These are phyloP conservation scores for Boletellus sp. DNA, from an alignment of 1,284 basidiomycete species.

Conservation along the genomic window DNA sequence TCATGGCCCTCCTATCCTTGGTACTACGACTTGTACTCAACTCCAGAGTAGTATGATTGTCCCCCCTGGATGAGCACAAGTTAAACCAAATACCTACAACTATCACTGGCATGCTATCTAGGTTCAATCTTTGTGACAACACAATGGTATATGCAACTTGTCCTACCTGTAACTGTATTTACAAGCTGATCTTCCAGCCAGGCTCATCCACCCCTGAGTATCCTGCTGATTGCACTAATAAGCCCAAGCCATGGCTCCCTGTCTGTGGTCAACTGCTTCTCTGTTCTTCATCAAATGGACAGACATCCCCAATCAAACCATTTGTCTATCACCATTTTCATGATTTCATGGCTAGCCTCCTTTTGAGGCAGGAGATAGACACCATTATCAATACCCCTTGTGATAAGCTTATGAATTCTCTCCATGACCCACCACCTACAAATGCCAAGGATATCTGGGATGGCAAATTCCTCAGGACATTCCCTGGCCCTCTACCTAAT, in stretches of 20 bases:
- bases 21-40: not conserved
- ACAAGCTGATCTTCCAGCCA: not conserved
- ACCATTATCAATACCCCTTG: conserved; percentile 1
- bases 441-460: conserved; percentile 5
- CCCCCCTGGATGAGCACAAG: not conserved
- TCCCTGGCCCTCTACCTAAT: not conserved
- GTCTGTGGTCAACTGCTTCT: conserved; percentile 1
- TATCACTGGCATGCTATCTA: not conserved
- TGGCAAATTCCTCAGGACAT: not conserved
- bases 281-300: not conserved
- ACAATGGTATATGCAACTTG: not conserved
- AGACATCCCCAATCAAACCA: conserved; percentile 2
- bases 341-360: not conserved
- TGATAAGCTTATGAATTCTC: not conserved
- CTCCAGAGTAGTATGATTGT: not conserved
- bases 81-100: not conserved
- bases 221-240: not conserved
- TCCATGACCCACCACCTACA: not conserved
- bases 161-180: conserved; percentile 2
- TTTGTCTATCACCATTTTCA: conserved; percentile 5
- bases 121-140: not conserved
- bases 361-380: conserved; percentile 1
- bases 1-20: not conserved
- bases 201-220: conserved; percentile 2
- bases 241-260: conserved; percentile 1